Evolutionary conservation across 2,329 filamentous ascomycete genomes (phyloP).

Genomic region (Aspergillus pseudotamarii): DNA sequence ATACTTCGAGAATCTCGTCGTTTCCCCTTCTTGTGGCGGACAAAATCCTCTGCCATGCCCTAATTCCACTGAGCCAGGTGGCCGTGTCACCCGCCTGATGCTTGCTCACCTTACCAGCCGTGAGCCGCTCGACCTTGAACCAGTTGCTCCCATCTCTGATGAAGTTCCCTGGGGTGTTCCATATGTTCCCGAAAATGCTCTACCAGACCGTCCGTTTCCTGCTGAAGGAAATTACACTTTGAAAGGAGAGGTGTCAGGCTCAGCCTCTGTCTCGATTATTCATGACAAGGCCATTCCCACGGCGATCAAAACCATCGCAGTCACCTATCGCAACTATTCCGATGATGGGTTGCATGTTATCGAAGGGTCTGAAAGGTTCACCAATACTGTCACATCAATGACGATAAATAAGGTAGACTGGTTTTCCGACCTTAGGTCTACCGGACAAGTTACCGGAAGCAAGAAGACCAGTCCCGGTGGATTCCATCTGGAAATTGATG

Average conservation of each 20-base stretch:
- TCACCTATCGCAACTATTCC: conserved; percentile 42
- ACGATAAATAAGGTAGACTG: conserved; percentile 38
- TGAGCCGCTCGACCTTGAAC: conserved; percentile 22
- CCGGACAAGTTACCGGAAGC: conserved; percentile 30
- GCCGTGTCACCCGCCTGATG: conserved; percentile 46
- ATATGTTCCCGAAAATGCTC: conserved; percentile 8
- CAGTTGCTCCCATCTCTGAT: conserved; percentile 29
- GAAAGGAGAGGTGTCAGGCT: conserved; percentile 15
- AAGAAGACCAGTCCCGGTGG: conserved; percentile 46
- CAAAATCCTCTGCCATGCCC: conserved; percentile 47
- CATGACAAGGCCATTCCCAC: conserved; percentile 4
- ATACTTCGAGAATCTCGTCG: conserved; percentile 46
- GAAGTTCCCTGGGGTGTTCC: conserved; percentile 23
- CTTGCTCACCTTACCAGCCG: conserved; percentile 43
- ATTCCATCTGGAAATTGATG: conserved; percentile 46
- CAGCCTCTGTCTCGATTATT: conserved; percentile 11
- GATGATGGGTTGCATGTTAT: conserved; percentile 39
- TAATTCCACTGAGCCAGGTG: conserved; percentile 42
- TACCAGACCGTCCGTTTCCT: conserved; percentile 5
- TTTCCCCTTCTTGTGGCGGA: conserved; percentile 48
- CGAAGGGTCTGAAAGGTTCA: conserved; percentile 41
- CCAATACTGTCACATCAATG: conserved; percentile 20
- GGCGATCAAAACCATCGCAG: conserved; percentile 31
- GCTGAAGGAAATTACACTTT: conserved; percentile 21
- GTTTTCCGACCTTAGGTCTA: conserved; percentile 43